phyloP scores from a whole-genome alignment of 106 monocot genomes.

The Dendrobium huoshanense region DNA sequence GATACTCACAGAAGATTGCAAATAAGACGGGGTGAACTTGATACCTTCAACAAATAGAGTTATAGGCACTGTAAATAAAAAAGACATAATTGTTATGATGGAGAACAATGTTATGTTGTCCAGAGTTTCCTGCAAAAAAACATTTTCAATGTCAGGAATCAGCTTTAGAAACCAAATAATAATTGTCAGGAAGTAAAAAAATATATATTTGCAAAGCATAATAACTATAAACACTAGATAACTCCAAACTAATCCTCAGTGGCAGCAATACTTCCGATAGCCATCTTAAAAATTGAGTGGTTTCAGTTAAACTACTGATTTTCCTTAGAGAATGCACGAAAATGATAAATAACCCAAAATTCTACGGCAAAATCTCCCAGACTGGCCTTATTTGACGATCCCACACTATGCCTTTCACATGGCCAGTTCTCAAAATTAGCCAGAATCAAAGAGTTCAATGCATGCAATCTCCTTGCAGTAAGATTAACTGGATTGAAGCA shows the following conservation, averaged over 20 bases:
- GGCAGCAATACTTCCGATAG: no score
- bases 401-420: no score
- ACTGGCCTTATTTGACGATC: no score
- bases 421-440: no score
- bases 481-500: no score
- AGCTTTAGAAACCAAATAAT: neutral
- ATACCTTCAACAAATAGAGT: slow-evolving; percentile 54
- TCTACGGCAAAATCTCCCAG: no score
- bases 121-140: slow-evolving; percentile 53
- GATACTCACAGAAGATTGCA: slow-evolving; percentile 59
- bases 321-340: no score
- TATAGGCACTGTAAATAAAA: slow-evolving; percentile 46
- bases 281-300: no score
- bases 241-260: neutral
- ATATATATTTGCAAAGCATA: neutral
- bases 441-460: no score
- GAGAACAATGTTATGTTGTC: slow-evolving; percentile 78
- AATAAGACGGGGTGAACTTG: slow-evolving; percentile 53
- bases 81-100: slow-evolving; percentile 67
- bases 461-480: no score
- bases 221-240: neutral
- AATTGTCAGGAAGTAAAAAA: neutral
- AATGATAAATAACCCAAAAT: no score
- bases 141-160: neutral
- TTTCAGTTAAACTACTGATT: no score